Evolutionary conservation across 805 yeast species (phyloP).

Genomic region (Candida cerambycidarum): DNA sequence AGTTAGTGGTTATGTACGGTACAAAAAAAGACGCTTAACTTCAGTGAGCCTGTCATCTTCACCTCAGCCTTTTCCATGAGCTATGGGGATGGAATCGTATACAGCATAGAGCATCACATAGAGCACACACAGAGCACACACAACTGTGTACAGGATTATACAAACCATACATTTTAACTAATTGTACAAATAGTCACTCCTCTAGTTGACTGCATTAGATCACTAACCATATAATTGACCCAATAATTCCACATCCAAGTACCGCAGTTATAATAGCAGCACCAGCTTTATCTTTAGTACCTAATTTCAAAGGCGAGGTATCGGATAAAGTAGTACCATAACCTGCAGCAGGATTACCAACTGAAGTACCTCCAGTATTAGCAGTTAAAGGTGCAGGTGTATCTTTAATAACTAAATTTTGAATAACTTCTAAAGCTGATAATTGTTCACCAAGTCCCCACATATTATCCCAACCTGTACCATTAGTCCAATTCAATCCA

Average conservation of each 20-base stretch:
- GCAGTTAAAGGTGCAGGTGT: constrained; percentile 63
- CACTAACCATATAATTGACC: constrained; percentile 47
- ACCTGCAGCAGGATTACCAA: constrained; percentile 72
- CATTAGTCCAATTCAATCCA: constrained; percentile 63
- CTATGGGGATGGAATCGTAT: no score
- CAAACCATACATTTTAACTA: no score
- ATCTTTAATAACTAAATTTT: constrained; percentile 40
- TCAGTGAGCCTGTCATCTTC: no score
- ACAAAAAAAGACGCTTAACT: no score
- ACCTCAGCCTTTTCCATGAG: no score
- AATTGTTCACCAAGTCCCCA: constrained; percentile 83
- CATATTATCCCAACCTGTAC: constrained; percentile 56
- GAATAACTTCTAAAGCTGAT: constrained; percentile 66
- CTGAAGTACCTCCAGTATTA: constrained; percentile 66
- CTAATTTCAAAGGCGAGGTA: constrained; percentile 41
- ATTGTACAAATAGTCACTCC: no score
- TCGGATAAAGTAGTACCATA: constrained; percentile 39
- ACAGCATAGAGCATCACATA: no score
- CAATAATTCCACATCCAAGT: constrained; percentile 46
- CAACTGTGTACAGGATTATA: no score
- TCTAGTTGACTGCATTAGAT: background rate
- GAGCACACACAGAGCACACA: no score
- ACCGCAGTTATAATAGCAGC: constrained; percentile 86
- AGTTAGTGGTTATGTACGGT: no score
- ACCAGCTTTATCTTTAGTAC: constrained; percentile 72